phyloP scores from a whole-genome alignment of 1,284 basidiomycete genomes.

The Apiotrichum gamsii region DNA sequence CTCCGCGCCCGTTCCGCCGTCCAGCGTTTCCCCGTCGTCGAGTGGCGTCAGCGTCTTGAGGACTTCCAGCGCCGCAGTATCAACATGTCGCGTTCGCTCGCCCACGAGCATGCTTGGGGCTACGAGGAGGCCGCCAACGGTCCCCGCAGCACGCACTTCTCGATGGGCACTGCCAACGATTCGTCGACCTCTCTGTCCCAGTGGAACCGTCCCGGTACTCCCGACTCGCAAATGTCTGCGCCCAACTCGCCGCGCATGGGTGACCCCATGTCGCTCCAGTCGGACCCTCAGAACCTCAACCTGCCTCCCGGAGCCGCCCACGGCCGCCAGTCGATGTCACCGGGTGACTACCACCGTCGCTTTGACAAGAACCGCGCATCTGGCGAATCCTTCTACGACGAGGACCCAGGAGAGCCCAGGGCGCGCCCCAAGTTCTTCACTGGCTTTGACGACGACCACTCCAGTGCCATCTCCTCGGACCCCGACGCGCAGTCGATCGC shows the following conservation, averaged over 20 bases:
- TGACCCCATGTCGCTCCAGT: slow-evolving; percentile 13
- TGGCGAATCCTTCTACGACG: slow-evolving; percentile 47
- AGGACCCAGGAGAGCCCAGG: slow-evolving; percentile 40
- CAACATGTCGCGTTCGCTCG: slow-evolving; percentile 59
- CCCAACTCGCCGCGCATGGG: slow-evolving; percentile 33
- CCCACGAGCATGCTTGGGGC: slow-evolving; percentile 67
- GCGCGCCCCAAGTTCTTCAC: slow-evolving; percentile 51
- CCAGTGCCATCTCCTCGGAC: slow-evolving; percentile 46
- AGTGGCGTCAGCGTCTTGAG: slow-evolving; percentile 90
- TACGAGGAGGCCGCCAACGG: slow-evolving; percentile 36
- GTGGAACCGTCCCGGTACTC: slow-evolving; percentile 42
- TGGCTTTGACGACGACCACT: slow-evolving; percentile 55
- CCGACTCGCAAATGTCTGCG: slow-evolving; percentile 32
- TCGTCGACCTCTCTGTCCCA: slow-evolving; percentile 47
- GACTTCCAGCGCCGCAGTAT: slow-evolving; percentile 87
- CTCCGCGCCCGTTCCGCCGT: slow-evolving; percentile 84
- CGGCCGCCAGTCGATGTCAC: background rate
- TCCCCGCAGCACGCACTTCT: slow-evolving; percentile 2
- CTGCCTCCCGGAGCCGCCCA: slow-evolving; percentile 5
- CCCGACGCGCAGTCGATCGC: slow-evolving; percentile 33
- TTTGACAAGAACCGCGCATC: slow-evolving; percentile 41
- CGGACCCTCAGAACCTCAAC: background rate
- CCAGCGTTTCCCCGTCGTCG: slow-evolving; percentile 90
- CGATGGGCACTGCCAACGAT: slow-evolving; percentile 32
- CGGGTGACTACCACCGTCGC: slow-evolving; percentile 39